Conservation (phyloP, 2,329 filamentous ascomycete genomes). For the Fusarium dlaminii region DNA sequence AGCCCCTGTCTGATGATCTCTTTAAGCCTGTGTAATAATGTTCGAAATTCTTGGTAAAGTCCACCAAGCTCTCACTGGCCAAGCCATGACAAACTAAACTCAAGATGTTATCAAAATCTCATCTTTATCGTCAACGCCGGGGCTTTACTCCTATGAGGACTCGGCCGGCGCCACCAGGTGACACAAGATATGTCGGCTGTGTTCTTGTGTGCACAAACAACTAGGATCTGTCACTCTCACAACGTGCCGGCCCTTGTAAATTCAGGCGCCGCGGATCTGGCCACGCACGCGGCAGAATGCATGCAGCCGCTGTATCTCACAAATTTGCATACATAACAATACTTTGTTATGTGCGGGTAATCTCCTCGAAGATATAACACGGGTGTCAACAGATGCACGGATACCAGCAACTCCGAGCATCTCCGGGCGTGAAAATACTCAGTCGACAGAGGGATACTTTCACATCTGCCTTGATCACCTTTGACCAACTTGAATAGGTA, state of each 20-base stretch:
- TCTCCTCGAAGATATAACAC: neutral
- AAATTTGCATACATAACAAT: neutral
- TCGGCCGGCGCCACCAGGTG: neutral
- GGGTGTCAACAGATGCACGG: neutral
- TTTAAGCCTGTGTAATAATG: neutral
- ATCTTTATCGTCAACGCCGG: neutral
- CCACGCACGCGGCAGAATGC: conserved; percentile 27
- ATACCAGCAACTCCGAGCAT: neutral
- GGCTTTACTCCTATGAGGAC: neutral
- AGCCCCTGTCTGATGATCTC: neutral
- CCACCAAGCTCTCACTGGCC: neutral
- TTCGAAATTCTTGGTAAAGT: neutral
- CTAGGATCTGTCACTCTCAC: neutral
- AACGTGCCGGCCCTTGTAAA: conserved; percentile 2
- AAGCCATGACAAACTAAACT: neutral
- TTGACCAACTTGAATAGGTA: neutral
- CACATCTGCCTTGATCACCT: no score
- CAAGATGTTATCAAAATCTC: neutral
- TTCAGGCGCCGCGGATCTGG: conserved; percentile 25
- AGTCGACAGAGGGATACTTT: neutral
- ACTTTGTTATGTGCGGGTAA: neutral
- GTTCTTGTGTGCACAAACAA: conserved; percentile 21
- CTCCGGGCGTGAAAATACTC: neutral
- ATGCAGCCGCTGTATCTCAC: conserved; percentile 12
- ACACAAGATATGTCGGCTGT: neutral